phyloP scores from a whole-genome alignment of 1,139 yeast genomes.

The Petasospora fabianii region DNA sequence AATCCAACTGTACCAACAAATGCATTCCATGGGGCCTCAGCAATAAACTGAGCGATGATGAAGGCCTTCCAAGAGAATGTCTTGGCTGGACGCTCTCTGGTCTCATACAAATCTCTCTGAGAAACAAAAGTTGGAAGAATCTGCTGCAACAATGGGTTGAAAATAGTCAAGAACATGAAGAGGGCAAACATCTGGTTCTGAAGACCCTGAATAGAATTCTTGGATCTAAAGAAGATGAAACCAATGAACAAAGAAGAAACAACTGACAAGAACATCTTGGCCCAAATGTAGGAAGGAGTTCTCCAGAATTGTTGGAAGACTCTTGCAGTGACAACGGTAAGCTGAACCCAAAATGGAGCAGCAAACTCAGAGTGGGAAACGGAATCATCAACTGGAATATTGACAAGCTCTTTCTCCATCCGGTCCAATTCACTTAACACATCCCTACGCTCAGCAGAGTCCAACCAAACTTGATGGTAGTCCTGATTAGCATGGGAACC shows the following conservation, averaged over 20 bases:
- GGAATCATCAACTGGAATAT: slow-evolving; percentile 25
- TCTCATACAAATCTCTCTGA: slow-evolving; percentile 80
- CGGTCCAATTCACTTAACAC: slow-evolving; percentile 39
- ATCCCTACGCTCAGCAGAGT: slow-evolving; percentile 49
- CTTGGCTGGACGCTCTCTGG: slow-evolving; percentile 82
- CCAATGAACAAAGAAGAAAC: slow-evolving; percentile 51
- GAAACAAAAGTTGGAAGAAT: slow-evolving; percentile 65
- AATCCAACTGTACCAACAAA: slow-evolving; percentile 61
- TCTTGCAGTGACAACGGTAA: slow-evolving; percentile 47
- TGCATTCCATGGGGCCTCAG: slow-evolving; percentile 73
- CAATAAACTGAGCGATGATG: slow-evolving; percentile 60
- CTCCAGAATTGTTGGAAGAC: slow-evolving; percentile 69
- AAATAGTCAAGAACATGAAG: slow-evolving; percentile 64
- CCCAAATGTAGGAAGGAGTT: slow-evolving; percentile 68
- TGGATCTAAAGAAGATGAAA: slow-evolving; percentile 61
- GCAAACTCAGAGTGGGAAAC: slow-evolving; percentile 33
- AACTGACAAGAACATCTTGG: slow-evolving; percentile 52
- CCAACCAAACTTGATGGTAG: slow-evolving; percentile 64
- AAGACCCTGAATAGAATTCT: slow-evolving; percentile 54
- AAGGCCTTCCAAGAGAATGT: slow-evolving; percentile 60
- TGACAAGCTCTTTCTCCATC: slow-evolving; percentile 41
- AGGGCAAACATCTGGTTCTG: slow-evolving; percentile 67
- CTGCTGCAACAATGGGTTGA: slow-evolving; percentile 67
- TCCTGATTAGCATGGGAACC: slow-evolving; percentile 68
- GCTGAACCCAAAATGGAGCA: slow-evolving; percentile 48